These are phyloP conservation scores for Ceratobasidium sp. DNA, from an alignment of 1,284 basidiomycete genomes.

Conservation along the genomic window DNA sequence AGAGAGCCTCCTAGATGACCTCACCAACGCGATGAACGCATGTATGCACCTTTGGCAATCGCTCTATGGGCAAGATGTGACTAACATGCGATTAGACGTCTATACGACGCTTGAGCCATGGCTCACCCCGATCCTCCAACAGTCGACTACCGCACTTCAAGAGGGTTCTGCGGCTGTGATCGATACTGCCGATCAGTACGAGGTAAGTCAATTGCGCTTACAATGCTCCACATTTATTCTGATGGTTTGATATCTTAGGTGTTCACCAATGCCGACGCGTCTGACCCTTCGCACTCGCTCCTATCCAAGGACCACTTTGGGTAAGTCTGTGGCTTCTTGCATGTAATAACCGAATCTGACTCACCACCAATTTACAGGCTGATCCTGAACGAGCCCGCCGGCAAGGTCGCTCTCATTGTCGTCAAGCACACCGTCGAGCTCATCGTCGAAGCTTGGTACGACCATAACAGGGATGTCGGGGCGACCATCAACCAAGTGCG, in stretches of 20 bases:
- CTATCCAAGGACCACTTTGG: constrained; percentile 74
- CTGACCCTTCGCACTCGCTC: constrained; percentile 77
- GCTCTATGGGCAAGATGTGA: constrained; percentile 42
- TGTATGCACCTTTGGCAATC: constrained; percentile 57
- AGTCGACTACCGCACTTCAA: constrained; percentile 67
- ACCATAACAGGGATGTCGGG: constrained; percentile 61
- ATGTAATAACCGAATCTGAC: background rate
- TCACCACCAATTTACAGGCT: constrained; percentile 51
- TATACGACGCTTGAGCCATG: constrained; percentile 78
- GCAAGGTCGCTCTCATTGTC: constrained; percentile 75
- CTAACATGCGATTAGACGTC: constrained; percentile 60
- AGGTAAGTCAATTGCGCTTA: constrained; percentile 54
- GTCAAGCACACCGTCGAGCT: constrained; percentile 69
- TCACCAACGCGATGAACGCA: constrained; percentile 71
- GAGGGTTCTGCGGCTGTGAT: constrained; percentile 76
- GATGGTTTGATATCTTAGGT: constrained; percentile 57
- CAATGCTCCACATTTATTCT: background rate
- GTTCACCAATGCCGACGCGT: constrained; percentile 74
- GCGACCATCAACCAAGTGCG: constrained; percentile 62
- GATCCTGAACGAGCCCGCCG: constrained; percentile 76
- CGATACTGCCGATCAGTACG: constrained; percentile 74
- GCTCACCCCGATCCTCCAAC: constrained; percentile 65
- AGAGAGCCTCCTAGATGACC: constrained; percentile 72
- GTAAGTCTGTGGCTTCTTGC: constrained; percentile 24
- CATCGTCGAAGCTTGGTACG: constrained; percentile 71